These are phyloP conservation scores for Polyporus tsugae DNA, from an alignment of 1,284 basidiomycete genomes.

Conservation along the genomic window DNA sequence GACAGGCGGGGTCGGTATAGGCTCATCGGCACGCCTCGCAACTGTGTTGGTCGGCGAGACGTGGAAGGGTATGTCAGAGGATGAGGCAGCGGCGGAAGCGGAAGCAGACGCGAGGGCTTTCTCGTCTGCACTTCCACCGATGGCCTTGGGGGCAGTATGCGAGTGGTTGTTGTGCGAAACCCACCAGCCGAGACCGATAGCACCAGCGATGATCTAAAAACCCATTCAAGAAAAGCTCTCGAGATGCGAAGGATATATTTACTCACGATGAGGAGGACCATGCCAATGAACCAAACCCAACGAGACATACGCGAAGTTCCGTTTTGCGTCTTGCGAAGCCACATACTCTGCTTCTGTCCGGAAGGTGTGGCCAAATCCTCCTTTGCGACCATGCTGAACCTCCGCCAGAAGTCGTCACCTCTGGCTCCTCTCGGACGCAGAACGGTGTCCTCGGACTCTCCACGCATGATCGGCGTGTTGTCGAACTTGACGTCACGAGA, in stretches of 20 bases:
- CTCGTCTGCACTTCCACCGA: constrained; percentile 74
- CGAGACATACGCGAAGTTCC: constrained; percentile 60
- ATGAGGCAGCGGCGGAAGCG: constrained; percentile 25
- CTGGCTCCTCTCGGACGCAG: constrained; percentile 70
- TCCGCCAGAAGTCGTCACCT: constrained; percentile 85
- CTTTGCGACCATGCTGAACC: constrained; percentile 84
- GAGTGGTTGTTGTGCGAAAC: constrained; percentile 56
- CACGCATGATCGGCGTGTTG: constrained; percentile 66
- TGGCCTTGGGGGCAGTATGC: constrained; percentile 61
- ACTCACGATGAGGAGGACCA: constrained; percentile 64
- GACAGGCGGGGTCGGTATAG: constrained; percentile 33
- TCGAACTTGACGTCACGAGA: constrained; percentile 59
- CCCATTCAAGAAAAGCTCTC: neutral
- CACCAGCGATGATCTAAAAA: constrained; percentile 56
- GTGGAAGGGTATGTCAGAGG: constrained; percentile 35
- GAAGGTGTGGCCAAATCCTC: constrained; percentile 57
- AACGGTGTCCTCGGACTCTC: constrained; percentile 71
- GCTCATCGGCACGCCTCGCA: constrained; percentile 39
- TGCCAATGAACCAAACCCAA: constrained; percentile 74
- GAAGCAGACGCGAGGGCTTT: constrained; percentile 35
- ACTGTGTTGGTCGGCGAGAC: constrained; percentile 60
- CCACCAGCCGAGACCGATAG: constrained; percentile 67
- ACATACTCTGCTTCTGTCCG: constrained; percentile 62
- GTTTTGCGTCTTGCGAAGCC: constrained; percentile 70
- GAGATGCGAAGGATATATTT: neutral